These are phyloP conservation scores for Daldinia loculata DNA, from an alignment of 495 filamentous ascomycete species.

Conservation along the genomic window DNA sequence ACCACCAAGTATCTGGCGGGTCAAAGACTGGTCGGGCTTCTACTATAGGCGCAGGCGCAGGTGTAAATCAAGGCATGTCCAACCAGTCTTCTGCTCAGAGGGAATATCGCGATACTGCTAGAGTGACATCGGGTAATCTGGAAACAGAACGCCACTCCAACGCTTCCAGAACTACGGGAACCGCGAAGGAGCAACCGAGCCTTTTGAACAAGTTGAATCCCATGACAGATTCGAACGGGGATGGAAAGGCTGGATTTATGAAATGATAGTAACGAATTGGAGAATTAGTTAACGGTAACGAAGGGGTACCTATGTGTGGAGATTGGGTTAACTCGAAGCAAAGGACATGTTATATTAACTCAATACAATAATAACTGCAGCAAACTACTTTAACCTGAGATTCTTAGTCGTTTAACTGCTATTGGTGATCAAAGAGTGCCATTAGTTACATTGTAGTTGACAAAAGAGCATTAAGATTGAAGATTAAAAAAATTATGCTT, in stretches of 20 bases:
- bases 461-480: too few relatives aligned
- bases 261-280: slow-evolving; percentile 29
- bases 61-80: slow-evolving; percentile 9
- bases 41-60: not conserved
- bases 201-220: slow-evolving; percentile 60
- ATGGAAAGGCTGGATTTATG: slow-evolving; percentile 58
- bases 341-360: too few relatives aligned
- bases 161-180: not conserved
- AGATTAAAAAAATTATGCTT: too few relatives aligned
- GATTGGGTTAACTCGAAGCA: not conserved
- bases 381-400: too few relatives aligned
- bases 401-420: too few relatives aligned
- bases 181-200: slow-evolving; percentile 41
- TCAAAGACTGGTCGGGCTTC: slow-evolving; percentile 8
- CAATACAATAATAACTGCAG: too few relatives aligned
- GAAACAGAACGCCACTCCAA: not conserved
- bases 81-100: slow-evolving; percentile 19
- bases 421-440: too few relatives aligned
- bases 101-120: slow-evolving; percentile 11
- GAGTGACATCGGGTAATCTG: not conserved
- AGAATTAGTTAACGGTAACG: not conserved
- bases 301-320: too few relatives aligned
- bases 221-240: slow-evolving; percentile 53
- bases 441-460: too few relatives aligned
- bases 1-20: slow-evolving; percentile 8